These are phyloP conservation scores for Harringtonia aguacate DNA, from an alignment of 2,329 filamentous ascomycete genomes.

Conservation along the genomic window DNA sequence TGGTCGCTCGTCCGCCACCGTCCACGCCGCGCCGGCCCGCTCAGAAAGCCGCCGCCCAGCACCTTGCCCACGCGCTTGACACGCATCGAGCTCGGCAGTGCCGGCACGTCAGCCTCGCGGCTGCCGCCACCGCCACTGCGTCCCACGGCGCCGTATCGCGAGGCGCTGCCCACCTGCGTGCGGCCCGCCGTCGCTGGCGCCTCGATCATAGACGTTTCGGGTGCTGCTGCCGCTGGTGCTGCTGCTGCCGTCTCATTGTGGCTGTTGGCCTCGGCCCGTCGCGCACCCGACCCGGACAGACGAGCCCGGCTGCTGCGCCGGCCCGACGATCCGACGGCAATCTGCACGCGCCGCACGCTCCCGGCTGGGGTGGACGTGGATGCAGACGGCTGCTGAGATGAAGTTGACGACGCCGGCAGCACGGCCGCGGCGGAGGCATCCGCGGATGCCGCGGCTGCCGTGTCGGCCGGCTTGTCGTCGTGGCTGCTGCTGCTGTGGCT, in stretches of 20 bases:
- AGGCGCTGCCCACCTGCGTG: constrained; percentile 36
- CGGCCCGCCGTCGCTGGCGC: constrained; percentile 39
- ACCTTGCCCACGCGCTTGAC: constrained; percentile 67
- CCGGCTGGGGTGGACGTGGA: constrained; percentile 42
- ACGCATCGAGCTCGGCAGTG: constrained; percentile 62
- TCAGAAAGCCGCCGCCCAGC: constrained; percentile 62
- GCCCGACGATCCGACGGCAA: constrained; percentile 40
- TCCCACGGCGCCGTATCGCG: constrained; percentile 11
- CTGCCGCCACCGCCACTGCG: constrained; percentile 1
- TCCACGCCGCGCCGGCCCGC: constrained; percentile 68
- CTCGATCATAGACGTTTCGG: constrained; percentile 34
- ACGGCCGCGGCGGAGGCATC: background rate
- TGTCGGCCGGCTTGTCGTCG: background rate
- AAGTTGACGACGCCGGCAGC: constrained; percentile 8
- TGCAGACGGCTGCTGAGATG: constrained; percentile 9
- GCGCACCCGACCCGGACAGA: constrained; percentile 20
- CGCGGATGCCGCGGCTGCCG: constrained; percentile 1
- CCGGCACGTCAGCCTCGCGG: constrained; percentile 34
- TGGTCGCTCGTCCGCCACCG: constrained; percentile 58
- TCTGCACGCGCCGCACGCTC: constrained; percentile 42
- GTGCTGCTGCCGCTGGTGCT: constrained; percentile 30
- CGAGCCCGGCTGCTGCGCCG: constrained; percentile 17
- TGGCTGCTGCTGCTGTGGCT: constrained; percentile 1
- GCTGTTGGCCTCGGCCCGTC: constrained; percentile 13
- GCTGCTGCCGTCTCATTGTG: constrained; percentile 38